These are phyloP conservation scores for Vitis rupestris DNA, from an alignment of 164 flowering plant genomes.

Conservation along the genomic window DNA sequence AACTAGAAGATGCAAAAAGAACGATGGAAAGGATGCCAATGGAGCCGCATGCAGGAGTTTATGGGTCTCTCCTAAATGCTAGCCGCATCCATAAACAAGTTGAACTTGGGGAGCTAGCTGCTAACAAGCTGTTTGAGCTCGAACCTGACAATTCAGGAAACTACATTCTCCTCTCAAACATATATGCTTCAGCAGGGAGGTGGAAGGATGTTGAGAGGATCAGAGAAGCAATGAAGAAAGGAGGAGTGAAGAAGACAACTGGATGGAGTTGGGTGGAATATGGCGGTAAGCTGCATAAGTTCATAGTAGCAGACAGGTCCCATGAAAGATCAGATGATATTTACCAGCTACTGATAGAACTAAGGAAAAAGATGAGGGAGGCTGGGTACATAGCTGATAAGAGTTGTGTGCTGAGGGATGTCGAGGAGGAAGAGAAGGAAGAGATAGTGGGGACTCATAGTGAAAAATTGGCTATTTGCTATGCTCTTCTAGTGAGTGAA, in stretches of 20 bases:
- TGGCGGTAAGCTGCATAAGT: slow-evolving; percentile 47
- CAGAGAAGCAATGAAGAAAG: slow-evolving; percentile 38
- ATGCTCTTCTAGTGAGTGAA: slow-evolving; percentile 50
- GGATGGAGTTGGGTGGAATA: slow-evolving; percentile 75
- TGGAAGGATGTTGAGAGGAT: slow-evolving; percentile 58
- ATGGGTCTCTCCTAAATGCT: slow-evolving; percentile 67
- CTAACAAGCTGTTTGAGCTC: slow-evolving; percentile 52
- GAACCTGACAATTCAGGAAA: slow-evolving; percentile 74
- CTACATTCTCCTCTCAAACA: slow-evolving; percentile 62
- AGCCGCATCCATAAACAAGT: slow-evolving; percentile 49
- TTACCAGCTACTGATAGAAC: slow-evolving; percentile 35
- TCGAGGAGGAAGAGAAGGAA: slow-evolving; percentile 80
- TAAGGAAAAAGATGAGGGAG: slow-evolving; percentile 43
- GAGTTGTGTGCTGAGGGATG: slow-evolving; percentile 57
- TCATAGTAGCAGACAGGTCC: slow-evolving; percentile 59
- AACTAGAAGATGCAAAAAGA: slow-evolving; percentile 57
- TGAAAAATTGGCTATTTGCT: slow-evolving; percentile 69
- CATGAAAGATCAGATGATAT: slow-evolving; percentile 46
- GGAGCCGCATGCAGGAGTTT: slow-evolving; percentile 63
- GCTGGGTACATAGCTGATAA: slow-evolving; percentile 56
- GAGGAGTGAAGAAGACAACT: slow-evolving; percentile 47
- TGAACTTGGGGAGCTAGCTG: slow-evolving; percentile 62
- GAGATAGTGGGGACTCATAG: slow-evolving; percentile 71
- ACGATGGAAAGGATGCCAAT: slow-evolving; percentile 53
- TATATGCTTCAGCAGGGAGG: slow-evolving; percentile 58